Percentiles rank a stretch among this genome's conserved stretches.
Conservation (phyloP, 345 rosid species). For the Salix arbutifolia region DNA sequence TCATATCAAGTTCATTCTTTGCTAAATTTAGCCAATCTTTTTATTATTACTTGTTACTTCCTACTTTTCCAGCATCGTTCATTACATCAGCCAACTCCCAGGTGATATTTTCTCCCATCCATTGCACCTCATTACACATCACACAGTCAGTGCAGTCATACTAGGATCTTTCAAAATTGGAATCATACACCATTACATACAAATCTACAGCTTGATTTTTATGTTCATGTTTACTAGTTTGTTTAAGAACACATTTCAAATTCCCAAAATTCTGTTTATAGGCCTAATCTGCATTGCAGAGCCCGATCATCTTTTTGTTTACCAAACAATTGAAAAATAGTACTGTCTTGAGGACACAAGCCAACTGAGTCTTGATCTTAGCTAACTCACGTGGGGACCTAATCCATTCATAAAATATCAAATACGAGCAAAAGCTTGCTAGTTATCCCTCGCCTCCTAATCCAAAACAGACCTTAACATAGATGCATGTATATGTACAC, state of each 20-base stretch:
- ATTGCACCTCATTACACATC: neutral
- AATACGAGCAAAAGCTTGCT: neutral
- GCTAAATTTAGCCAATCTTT: neutral
- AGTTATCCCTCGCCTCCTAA: neutral
- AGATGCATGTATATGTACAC: too few relatives aligned
- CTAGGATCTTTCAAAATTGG: neutral
- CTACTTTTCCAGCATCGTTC: neutral
- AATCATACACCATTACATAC: neutral
- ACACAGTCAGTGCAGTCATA: neutral
- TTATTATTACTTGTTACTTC: neutral
- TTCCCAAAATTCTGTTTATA: too few relatives aligned
- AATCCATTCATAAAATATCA: neutral
- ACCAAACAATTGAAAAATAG: neutral
- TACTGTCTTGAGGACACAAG: neutral
- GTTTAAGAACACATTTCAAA: neutral
- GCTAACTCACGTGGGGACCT: neutral
- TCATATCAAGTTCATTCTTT: neutral
- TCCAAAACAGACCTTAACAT: neutral
- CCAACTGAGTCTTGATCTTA: neutral
- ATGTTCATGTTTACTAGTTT: neutral
- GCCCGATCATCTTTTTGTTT: neutral
- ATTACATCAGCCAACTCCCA: neutral
- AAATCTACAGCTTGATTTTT: neutral
- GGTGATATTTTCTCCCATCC: neutral
- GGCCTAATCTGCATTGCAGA: neutral